Evolutionary conservation across 208 protist species (phyloP).

Genomic region (Acanthamoeba divionensis): DNA sequence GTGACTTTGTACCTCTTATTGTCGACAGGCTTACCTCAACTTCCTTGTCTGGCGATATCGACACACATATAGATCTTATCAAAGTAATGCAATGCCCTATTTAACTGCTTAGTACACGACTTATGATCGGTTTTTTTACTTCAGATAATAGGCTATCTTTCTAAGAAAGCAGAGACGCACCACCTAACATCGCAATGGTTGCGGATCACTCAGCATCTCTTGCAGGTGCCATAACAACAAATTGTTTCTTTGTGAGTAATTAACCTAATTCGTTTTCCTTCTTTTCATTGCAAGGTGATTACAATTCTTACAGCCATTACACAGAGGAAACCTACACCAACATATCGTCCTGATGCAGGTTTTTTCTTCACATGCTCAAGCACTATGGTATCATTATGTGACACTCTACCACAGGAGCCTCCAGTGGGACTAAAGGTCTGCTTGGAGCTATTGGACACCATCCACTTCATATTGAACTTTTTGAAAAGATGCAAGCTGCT

Average conservation of each 20-base stretch:
- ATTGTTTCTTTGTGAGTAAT: no score
- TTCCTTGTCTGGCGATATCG: background rate
- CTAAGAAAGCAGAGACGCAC: slow-evolving; percentile 3
- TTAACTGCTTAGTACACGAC: no score
- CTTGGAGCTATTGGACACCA: background rate
- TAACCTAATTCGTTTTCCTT: no score
- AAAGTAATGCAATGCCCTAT: background rate
- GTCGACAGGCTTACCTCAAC: slow-evolving; percentile 13
- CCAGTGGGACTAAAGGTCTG: background rate
- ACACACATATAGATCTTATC: slow-evolving; percentile 24
- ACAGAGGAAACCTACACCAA: background rate
- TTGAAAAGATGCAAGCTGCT: background rate
- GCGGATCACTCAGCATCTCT: slow-evolving; percentile 1
- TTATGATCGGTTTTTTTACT: no score
- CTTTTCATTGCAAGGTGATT: no score
- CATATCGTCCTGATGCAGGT: background rate
- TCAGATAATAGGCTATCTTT: slow-evolving; percentile 18
- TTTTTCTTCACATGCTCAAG: background rate
- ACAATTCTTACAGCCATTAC: background rate
- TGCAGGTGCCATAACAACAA: no score
- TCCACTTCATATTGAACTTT: background rate
- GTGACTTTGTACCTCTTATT: slow-evolving; percentile 27
- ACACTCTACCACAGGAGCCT: background rate
- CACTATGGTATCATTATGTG: no score
- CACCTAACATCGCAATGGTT: slow-evolving; percentile 27